Evolutionary conservation across 345 rosid genomes (phyloP).

Genomic region (Bruguiera sexangula): DNA sequence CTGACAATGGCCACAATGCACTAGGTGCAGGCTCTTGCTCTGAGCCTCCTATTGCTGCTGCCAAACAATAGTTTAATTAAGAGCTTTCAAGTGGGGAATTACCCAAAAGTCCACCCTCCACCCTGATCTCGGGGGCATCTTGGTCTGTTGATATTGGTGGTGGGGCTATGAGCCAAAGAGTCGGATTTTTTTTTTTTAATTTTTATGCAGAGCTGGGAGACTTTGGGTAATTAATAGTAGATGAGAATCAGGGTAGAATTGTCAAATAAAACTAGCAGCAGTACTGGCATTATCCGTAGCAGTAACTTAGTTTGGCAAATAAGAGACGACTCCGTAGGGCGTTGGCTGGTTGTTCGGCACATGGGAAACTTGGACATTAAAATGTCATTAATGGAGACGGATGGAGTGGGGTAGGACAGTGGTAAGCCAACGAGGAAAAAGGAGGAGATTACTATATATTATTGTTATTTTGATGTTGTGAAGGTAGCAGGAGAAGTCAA

Average conservation of each 20-base stretch:
- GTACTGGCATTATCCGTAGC: neutral
- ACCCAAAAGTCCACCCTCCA: slow-evolving; percentile 42
- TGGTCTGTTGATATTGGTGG: neutral
- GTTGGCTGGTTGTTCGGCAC: slow-evolving; percentile 1
- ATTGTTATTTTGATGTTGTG: neutral
- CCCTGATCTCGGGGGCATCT: neutral
- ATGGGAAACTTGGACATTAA: neutral
- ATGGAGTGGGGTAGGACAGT: neutral
- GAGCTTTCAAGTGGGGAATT: slow-evolving; percentile 22
- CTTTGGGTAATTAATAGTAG: slow-evolving; percentile 33
- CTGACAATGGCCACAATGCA: slow-evolving; percentile 17
- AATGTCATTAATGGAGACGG: neutral
- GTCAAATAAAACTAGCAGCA: slow-evolving; percentile 5
- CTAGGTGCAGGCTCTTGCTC: slow-evolving; percentile 23
- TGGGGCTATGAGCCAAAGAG: neutral
- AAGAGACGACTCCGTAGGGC: slow-evolving; percentile 17
- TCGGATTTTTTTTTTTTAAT: neutral
- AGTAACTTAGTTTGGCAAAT: slow-evolving; percentile 21
- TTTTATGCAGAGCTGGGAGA: slow-evolving; percentile 23
- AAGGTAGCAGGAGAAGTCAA: slow-evolving; percentile 54
- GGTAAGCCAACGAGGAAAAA: neutral
- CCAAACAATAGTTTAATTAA: slow-evolving; percentile 21
- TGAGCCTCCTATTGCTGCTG: slow-evolving; percentile 20
- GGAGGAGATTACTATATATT: neutral
- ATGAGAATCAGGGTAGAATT: neutral